Evolutionary conservation across 345 rosid species (phyloP), one percentile per base, ranked within the genome.

Genomic region (Bretschneidera sinensis): DNA sequence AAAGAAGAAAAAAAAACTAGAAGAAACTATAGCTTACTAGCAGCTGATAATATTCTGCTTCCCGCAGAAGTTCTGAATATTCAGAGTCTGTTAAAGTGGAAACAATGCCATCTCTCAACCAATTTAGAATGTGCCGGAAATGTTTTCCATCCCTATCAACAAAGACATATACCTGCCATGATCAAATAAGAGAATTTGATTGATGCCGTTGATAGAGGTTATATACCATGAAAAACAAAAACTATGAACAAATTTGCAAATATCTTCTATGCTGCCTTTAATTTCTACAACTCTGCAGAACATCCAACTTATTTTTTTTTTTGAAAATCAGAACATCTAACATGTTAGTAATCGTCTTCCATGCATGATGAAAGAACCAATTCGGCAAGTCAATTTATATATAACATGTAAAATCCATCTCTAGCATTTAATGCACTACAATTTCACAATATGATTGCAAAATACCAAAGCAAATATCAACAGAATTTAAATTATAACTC

Each of bases 81-180:
- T 74, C 76, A 63, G 74, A 47, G 67, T 89, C 97, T 33, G 87
- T 63, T 18, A 92, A 69, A 52, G 55, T 62, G 9, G 98, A 90
- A 60, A 83, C 74, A 67, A 77, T 77, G 18, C 98, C 98, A 83
- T 89, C 97, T 73, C 97, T 84, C 81, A 92, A 74, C 96, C 98
- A 87, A 69, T 92, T 92, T 35, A 92, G 74, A 57, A 92, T 73
- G 72, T 89, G 96, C 50, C 98, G 82, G 55, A 92, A 92, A 71
- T 84, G 85, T 60, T 80, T 81, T 31, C 98, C 97, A 35, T 92
- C 97, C 55, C 98, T 83, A 66, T 92, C 98, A 71, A 92, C 83
- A 71, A 89, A n/a, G n/a, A n/a, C n/a, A n/a, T n/a, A n/a, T n/a
- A n/a, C n/a, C n/a, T n/a, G n/a, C n/a, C 72, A 73, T 51, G 54